phyloP scores from a whole-genome alignment of 1,284 basidiomycete genomes.

The Amylostereum areolatum region DNA sequence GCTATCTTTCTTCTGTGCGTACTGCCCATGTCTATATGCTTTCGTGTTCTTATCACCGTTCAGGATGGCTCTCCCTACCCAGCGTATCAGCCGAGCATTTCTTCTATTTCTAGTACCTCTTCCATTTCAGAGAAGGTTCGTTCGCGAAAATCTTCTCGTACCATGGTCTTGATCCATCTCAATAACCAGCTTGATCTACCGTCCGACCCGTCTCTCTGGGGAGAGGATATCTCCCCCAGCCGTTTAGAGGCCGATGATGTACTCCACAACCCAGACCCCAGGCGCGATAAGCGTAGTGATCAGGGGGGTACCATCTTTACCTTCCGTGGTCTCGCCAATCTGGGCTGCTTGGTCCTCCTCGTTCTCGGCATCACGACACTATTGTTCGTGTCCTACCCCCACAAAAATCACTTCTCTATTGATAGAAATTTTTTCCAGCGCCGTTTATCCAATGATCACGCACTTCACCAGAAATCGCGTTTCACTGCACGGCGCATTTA shows the following conservation, averaged over 20 bases:
- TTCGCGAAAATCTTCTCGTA: conserved; percentile 62
- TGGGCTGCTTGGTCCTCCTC: conserved; percentile 30
- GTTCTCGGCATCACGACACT: conserved; percentile 19
- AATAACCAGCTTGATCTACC: conserved; percentile 38
- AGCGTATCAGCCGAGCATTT: too few species aligned
- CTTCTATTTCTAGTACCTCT: too few species aligned
- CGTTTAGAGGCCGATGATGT: conserved; percentile 37
- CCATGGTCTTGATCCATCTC: conserved; percentile 53
- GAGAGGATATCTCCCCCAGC: conserved; percentile 27
- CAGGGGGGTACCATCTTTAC: conserved; percentile 30
- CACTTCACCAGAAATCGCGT: conserved; percentile 21
- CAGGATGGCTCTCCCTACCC: too few species aligned
- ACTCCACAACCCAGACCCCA: conserved; percentile 33
- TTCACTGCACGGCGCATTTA: background rate
- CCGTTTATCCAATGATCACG: conserved; percentile 38
- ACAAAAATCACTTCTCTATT: background rate
- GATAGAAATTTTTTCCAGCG: conserved; percentile 17
- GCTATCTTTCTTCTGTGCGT: too few species aligned
- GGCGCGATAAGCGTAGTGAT: conserved; percentile 26
- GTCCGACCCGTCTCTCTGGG: conserved; percentile 22
- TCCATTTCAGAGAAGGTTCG: too few species aligned
- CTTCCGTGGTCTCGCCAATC: conserved; percentile 28
- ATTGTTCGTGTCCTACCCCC: conserved; percentile 2
- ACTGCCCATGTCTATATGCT: too few species aligned
- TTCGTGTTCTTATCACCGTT: too few species aligned